Percentiles rank a stretch among this genome's conserved stretches.
Conservation (phyloP, 2,329 filamentous ascomycete genomes). For the Acrocalymma vagum region DNA sequence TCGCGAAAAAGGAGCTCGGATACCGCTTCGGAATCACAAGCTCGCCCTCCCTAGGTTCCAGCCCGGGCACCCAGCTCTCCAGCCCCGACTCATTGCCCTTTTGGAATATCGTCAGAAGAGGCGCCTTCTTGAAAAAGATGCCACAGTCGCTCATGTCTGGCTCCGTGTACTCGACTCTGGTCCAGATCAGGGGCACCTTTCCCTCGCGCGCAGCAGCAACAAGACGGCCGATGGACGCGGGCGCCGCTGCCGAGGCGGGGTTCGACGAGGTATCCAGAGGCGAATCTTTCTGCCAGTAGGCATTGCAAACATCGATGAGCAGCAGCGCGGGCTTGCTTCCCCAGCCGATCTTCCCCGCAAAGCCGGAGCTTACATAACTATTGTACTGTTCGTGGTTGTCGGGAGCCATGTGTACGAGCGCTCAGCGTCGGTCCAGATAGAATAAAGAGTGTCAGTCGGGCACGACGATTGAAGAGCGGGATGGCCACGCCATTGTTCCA, state of each 20-base stretch:
- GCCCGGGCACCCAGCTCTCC: conserved; percentile 48
- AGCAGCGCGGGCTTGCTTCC: conserved; percentile 53
- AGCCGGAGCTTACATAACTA: conserved; percentile 46
- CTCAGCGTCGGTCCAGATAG: conserved; percentile 20
- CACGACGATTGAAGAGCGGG: conserved; percentile 14
- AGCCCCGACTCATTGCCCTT: conserved; percentile 51
- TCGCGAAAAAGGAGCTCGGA: conserved; percentile 57
- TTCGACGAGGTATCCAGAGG: conserved; percentile 53
- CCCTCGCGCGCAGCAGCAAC: conserved; percentile 51
- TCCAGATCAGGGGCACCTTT: conserved; percentile 55
- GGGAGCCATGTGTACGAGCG: conserved; percentile 30
- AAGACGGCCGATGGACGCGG: conserved; percentile 50
- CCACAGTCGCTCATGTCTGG: conserved; percentile 57
- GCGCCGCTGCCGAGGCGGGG: conserved; percentile 44
- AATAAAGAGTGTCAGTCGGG: conserved; percentile 12
- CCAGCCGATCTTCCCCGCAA: conserved; percentile 55
- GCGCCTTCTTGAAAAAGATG: conserved; percentile 54
- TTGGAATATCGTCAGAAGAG: conserved; percentile 53
- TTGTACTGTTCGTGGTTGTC: conserved; percentile 27
- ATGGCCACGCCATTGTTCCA: conserved; percentile 9
- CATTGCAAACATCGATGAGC: conserved; percentile 58
- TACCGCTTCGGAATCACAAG: conserved; percentile 54
- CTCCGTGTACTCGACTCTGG: conserved; percentile 53
- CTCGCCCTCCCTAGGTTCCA: conserved; percentile 48
- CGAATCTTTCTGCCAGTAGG: conserved; percentile 55